These are phyloP conservation scores for Mycena haematopus DNA, from an alignment of 768 basidiomycete genomes.

Conservation along the genomic window DNA sequence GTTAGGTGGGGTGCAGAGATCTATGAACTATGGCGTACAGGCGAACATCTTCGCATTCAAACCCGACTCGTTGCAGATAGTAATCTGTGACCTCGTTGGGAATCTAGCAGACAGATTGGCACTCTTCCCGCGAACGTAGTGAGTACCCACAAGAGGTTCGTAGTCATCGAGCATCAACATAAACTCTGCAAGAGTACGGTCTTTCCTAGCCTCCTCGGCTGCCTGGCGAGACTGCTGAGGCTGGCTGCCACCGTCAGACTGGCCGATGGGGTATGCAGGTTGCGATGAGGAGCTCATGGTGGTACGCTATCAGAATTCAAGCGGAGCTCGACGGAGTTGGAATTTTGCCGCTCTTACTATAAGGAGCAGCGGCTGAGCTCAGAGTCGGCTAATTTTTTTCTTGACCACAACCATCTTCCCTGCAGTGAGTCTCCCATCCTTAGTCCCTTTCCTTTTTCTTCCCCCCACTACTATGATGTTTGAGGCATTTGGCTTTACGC, in stretches of 20 bases:
- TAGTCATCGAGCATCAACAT: constrained; percentile 97
- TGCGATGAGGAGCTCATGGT: constrained; percentile 16
- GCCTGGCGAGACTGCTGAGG: constrained; percentile 65
- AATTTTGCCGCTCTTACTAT: constrained; percentile 18
- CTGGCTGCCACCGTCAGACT: constrained; percentile 37
- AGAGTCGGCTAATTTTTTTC: neutral
- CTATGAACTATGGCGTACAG: constrained; percentile 58
- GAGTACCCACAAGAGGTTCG: constrained; percentile 79
- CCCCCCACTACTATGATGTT: constrained; percentile 27
- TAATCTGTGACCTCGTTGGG: constrained; percentile 98
- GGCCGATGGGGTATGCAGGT: constrained; percentile 36
- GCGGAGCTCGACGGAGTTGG: constrained; percentile 36
- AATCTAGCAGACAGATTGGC: constrained; percentile 58
- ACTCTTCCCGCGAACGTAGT: neutral
- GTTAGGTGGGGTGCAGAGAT: neutral
- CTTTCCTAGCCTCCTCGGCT: constrained; percentile 84
- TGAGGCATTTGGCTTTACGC: constrained; percentile 42
- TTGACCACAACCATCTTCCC: constrained; percentile 10
- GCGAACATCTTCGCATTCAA: constrained; percentile 93
- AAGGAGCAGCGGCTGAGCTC: neutral
- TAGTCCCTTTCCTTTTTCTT: constrained; percentile 4
- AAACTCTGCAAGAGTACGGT: constrained; percentile 91
- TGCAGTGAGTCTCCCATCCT: constrained; percentile 36
- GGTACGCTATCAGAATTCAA: neutral
- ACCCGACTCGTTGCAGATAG: constrained; percentile 94